Conservation (phyloP, 768 basidiomycete genomes). For the Macrolepiota dolichaula region DNA sequence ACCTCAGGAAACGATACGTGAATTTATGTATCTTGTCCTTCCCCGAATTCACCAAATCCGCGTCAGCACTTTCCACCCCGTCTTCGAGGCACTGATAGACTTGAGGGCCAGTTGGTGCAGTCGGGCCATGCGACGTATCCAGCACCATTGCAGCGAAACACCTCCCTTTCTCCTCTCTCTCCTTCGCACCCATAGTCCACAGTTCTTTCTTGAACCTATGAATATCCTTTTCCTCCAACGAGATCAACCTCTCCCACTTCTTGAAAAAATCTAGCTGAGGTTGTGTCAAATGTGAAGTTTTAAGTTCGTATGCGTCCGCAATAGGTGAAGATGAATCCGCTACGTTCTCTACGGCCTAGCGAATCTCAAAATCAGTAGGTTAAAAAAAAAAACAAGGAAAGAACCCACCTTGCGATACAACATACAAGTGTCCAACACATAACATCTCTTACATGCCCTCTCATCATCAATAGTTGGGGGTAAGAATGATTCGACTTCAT, state of each 20-base stretch:
- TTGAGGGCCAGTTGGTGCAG: constrained; percentile 9
- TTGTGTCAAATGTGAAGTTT: constrained; percentile 76
- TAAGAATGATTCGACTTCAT: constrained; percentile 50
- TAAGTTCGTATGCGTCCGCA: constrained; percentile 66
- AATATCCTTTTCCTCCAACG: constrained; percentile 84
- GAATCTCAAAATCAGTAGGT: neutral
- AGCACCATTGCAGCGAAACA: constrained; percentile 84
- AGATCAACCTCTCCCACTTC: constrained; percentile 84
- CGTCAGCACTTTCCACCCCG: constrained; percentile 5
- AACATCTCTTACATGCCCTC: constrained; percentile 77
- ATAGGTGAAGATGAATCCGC: constrained; percentile 41
- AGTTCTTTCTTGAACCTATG: constrained; percentile 84
- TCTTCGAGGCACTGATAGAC: constrained; percentile 3
- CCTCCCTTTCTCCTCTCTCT: constrained; percentile 78
- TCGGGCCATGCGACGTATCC: constrained; percentile 36
- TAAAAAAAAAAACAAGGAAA: neutral
- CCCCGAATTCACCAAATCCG: constrained; percentile 15
- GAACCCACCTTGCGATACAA: constrained; percentile 73
- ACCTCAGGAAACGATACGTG: constrained; percentile 69
- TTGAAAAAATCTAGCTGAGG: constrained; percentile 77
- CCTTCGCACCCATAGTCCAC: constrained; percentile 84
- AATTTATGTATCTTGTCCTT: constrained; percentile 70
- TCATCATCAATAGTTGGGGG: constrained; percentile 87
- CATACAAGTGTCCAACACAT: constrained; percentile 84
- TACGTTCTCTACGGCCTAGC: constrained; percentile 8